Base-by-base conservation (phyloP, 129 eudicot species). In the Escallonia rubra region DNA sequence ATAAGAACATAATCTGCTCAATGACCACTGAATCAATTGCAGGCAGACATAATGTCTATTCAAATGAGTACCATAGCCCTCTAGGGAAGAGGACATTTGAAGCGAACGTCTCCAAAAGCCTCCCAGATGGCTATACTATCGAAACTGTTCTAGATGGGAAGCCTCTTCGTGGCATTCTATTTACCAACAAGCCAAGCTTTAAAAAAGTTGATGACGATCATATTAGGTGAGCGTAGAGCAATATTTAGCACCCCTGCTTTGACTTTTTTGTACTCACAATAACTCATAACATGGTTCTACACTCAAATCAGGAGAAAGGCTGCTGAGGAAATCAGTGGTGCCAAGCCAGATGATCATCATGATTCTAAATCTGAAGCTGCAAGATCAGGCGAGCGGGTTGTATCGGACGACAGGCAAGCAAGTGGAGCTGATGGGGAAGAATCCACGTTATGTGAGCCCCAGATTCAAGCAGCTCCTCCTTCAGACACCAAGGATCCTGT, bases 111-210 rank as follows among this genome's bases (percentile, higher is more conserved):
- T 82, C 85, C 12, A 85, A 79, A 74, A 78, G 80, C 78, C 72
- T 89, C 47, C 55, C 81, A 61, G 86, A 79, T 68, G 88, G 95
- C 43, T 94, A 76, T 71, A 86, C 90, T 6, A 85, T 94, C 63
- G 99, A 94, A 80, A 94, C 99, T 45, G 68, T 86, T 67, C 86
- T 94, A 49, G 97, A 94, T 81, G 99, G 99, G 58, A 89, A 85
- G 85, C 82, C 79, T 76, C 87, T 94, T 45, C 97, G 92, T 75
- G 99, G 99, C 70, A 74, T 94, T 65, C 66, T 94, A 43, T 94
- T 94, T 64, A 80, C 88, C 65, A 85, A 79, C 67, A 81, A 79
- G 59, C 64, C 74, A 63, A 72, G 66, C 68, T 56, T 72, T 56
- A 54, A 58, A 49, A 69, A 79, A 3, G 75, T 74, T 47, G 77